These are phyloP conservation scores for Dentipellis fragilis DNA, from an alignment of 768 basidiomycete genomes.

Conservation along the genomic window DNA sequence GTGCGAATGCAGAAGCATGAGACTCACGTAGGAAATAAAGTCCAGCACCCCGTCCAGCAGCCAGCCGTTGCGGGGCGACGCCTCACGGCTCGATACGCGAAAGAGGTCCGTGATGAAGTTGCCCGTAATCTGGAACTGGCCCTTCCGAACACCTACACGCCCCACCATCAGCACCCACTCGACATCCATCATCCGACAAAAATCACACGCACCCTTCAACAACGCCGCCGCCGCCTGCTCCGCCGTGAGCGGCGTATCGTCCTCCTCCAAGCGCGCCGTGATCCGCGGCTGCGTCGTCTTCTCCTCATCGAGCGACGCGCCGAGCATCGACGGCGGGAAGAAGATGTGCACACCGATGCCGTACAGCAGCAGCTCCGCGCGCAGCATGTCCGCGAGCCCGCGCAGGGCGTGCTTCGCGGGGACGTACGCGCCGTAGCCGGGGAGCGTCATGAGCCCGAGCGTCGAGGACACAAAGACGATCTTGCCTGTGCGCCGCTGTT, in stretches of 20 bases:
- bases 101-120: background rate
- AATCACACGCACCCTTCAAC: background rate
- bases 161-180: background rate
- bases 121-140: background rate
- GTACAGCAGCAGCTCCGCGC: conserved; percentile 69
- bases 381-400: conserved; percentile 76
- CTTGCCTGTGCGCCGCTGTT: conserved; percentile 45
- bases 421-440: no score
- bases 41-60: background rate
- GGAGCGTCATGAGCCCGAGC: no score
- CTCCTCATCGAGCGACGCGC: conserved; percentile 66
- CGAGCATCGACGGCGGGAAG: conserved; percentile 73
- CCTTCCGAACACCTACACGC: background rate
- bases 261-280: conserved; percentile 64
- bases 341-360: conserved; percentile 69
- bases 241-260: conserved; percentile 27
- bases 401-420: conserved; percentile 75
- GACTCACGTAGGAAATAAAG: background rate
- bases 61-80: background rate
- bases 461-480: no score
- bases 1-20: no score
- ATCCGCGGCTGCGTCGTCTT: conserved; percentile 67
- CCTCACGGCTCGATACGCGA: background rate
- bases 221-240: background rate
- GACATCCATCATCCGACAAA: no score